These are phyloP conservation scores for Aegle marmelos DNA, from an alignment of 345 rosid genomes.

Conservation along the genomic window DNA sequence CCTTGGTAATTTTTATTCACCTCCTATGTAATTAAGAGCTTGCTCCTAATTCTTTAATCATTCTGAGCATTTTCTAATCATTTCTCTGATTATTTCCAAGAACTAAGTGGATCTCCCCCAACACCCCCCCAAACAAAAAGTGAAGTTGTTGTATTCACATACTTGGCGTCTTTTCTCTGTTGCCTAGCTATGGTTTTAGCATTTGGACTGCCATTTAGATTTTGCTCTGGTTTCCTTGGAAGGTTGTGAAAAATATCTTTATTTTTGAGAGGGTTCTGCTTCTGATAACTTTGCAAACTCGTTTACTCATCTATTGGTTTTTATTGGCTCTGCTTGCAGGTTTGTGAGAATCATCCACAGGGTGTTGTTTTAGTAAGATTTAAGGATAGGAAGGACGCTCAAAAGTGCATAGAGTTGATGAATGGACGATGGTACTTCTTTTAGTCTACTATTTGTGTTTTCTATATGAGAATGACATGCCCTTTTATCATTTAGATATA, in stretches of 20 bases:
- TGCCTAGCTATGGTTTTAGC: neutral
- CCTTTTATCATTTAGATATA: neutral
- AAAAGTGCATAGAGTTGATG: constrained; percentile 87
- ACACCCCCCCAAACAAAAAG: too few species aligned
- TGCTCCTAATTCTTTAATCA: neutral
- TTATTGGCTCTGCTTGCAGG: constrained; percentile 41
- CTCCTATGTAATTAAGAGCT: neutral
- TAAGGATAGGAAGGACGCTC: constrained; percentile 86
- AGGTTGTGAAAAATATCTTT: neutral
- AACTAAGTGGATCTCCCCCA: neutral
- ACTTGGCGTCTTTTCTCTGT: neutral
- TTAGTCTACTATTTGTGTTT: neutral
- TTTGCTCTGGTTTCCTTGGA: neutral
- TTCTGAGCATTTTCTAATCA: neutral
- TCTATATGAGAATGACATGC: neutral
- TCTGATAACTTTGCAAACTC: neutral
- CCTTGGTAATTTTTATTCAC: neutral
- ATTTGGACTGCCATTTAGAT: neutral
- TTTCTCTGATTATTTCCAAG: neutral
- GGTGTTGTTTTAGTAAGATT: constrained; percentile 86
- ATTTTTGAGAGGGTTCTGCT: neutral
- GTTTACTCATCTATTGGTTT: neutral
- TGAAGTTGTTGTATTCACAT: neutral
- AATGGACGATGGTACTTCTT: constrained; percentile 80
- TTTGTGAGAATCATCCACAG: constrained; percentile 83